Conservation (phyloP, 176 grass and related monocot genomes). For the Pontederia paniculata region DNA sequence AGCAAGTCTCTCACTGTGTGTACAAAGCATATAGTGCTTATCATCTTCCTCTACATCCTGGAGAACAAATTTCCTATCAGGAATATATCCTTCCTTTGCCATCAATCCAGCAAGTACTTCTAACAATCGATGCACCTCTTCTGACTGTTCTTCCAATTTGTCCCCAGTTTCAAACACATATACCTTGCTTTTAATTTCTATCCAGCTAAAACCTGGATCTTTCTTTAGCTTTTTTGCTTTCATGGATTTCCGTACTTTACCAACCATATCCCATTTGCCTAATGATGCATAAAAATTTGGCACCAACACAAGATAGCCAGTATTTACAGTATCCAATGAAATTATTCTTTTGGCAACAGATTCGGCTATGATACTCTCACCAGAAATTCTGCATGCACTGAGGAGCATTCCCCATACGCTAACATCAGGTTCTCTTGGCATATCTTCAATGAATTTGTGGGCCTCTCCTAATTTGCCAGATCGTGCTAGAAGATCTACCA, state of each 20-base stretch:
- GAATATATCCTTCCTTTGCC: constrained; percentile 9
- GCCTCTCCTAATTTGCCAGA: constrained; percentile 1
- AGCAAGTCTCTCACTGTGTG: constrained; percentile 16
- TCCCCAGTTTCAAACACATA: constrained; percentile 3
- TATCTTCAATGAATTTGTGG: constrained; percentile 1
- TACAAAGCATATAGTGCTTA: neutral
- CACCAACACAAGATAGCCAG: neutral
- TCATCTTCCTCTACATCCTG: constrained; percentile 18
- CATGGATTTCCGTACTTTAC: constrained; percentile 4
- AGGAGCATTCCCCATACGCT: constrained; percentile 6
- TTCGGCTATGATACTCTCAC: neutral
- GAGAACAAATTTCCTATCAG: constrained; percentile 5
- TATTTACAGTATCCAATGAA: neutral
- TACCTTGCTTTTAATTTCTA: constrained; percentile 11
- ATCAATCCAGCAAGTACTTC: constrained; percentile 7
- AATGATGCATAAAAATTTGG: constrained; percentile 7
- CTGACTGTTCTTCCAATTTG: neutral
- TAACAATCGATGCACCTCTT: neutral
- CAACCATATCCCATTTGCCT: constrained; percentile 3
- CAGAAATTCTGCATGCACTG: constrained; percentile 1
- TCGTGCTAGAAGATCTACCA: neutral
- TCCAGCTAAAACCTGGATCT: constrained; percentile 20
- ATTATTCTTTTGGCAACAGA: neutral
- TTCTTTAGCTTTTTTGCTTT: neutral
- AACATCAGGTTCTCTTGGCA: constrained; percentile 2